phyloP scores from a whole-genome alignment of 139 green algal genomes.

The Bryopsis sp. region DNA sequence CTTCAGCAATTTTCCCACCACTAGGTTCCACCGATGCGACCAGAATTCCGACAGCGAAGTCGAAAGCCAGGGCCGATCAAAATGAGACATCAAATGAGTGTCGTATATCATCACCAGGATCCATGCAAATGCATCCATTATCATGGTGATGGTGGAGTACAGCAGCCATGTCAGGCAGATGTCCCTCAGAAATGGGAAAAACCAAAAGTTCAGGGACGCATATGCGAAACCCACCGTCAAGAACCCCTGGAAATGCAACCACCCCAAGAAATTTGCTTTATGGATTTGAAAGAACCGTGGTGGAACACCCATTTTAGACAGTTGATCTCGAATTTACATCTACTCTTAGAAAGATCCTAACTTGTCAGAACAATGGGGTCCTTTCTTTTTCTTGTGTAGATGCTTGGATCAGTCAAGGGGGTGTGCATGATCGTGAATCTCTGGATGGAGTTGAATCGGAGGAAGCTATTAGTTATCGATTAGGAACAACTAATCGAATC shows the following conservation, averaged over 20 bases:
- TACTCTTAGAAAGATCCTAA: not conserved
- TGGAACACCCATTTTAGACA: not conserved
- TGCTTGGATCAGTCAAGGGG: too few species aligned
- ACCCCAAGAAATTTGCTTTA: not conserved
- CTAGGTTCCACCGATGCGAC: constrained; percentile 10
- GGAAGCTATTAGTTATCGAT: too few species aligned
- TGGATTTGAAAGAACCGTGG: not conserved
- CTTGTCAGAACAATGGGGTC: too few species aligned
- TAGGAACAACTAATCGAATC: too few species aligned
- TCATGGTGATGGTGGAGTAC: constrained; percentile 1
- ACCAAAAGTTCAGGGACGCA: too few species aligned
- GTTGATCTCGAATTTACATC: not conserved
- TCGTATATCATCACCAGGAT: not conserved
- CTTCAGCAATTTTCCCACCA: constrained; percentile 3
- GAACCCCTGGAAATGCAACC: not conserved
- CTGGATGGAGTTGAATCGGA: too few species aligned
- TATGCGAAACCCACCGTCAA: not conserved
- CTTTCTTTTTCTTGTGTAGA: too few species aligned
- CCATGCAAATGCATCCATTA: constrained; percentile 6
- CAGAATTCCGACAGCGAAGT: constrained; percentile 19
- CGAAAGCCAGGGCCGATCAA: constrained; percentile 11
- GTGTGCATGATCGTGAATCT: too few species aligned
- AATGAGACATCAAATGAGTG: constrained; percentile 14
- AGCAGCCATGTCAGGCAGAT: constrained; percentile 13
- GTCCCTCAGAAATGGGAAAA: not conserved